Evolutionary conservation across 257 asterid species (phyloP), one percentile per base, ranked within the genome.

Genomic region (Solanum chiquidenum): DNA sequence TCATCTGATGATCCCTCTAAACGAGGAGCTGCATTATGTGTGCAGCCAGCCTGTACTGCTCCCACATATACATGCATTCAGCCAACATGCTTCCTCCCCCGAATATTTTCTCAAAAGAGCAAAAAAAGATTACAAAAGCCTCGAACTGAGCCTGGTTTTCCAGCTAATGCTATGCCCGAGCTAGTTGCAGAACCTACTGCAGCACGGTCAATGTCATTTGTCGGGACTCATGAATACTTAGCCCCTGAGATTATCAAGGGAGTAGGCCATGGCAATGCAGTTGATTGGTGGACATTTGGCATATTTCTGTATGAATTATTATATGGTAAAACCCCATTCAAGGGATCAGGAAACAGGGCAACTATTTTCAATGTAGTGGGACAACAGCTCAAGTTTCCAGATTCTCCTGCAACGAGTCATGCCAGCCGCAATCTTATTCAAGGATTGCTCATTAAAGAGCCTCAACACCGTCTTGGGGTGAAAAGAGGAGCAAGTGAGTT

Each of bases 401-500:
- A 90, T 55, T 88, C 90, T 13, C 92, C 92, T 29, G 84, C 92
- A 74, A 90, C 92, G 75, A 90, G 89, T 76, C 75, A 86, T 62
- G 90, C 92, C 62, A 88, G 88, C 82, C 89, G 89, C 18, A 89
- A 88, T 83, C 87, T 90, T 55, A 90, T 90, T n/a, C 88, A 88
- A 5, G 90, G 90, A 33, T 69, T 90, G 86, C 92, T 90, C n/a
- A 89, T 86, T 34, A 90, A 90, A 87, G 92, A 90, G 38, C 89
- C 92, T 74, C 90, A 87, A 31, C 88, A 89, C n/a, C 87, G 92
- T 74, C 88, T 90, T 1, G 90, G 92, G 85, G 87, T 89, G 75
- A 90, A 90, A 89, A 89, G 92, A 84, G 92, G 92, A 60, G 92
- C 92, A 40, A 90, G 91, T 46, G 92, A 90, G 88, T 82, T 90